Conservation (phyloP, 768 basidiomycete species). For the Candolleomyces aberdarensis region DNA sequence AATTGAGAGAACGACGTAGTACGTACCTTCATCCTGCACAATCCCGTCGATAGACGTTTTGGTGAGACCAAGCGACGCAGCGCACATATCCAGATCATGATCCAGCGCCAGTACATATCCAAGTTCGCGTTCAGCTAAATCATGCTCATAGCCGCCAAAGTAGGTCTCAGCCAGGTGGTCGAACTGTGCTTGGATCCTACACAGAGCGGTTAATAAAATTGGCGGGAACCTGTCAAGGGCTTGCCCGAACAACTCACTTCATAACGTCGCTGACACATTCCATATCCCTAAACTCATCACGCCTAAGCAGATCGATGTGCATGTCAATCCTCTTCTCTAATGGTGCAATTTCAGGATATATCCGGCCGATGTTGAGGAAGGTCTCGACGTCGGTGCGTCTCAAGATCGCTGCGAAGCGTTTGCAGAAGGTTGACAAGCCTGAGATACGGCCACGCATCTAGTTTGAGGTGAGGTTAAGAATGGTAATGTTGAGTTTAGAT, state of each 20-base stretch:
- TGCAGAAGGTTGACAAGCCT: slow-evolving; percentile 78
- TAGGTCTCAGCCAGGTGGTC: slow-evolving; percentile 89
- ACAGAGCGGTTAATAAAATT: neutral
- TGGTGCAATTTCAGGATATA: slow-evolving; percentile 80
- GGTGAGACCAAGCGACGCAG: slow-evolving; percentile 85
- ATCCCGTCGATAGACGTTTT: slow-evolving; percentile 80
- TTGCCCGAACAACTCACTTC: slow-evolving; percentile 53
- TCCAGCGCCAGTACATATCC: slow-evolving; percentile 82
- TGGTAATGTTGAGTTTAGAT: too few species aligned
- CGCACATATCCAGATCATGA: slow-evolving; percentile 90
- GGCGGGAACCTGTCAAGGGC: neutral
- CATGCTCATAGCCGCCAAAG: slow-evolving; percentile 79
- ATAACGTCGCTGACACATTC: slow-evolving; percentile 90
- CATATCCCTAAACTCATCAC: slow-evolving; percentile 90
- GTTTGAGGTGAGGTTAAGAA: neutral
- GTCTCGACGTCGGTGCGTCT: slow-evolving; percentile 77
- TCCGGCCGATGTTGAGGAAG: slow-evolving; percentile 81
- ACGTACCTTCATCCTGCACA: slow-evolving; percentile 72
- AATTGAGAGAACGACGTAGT: neutral
- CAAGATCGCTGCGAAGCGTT: slow-evolving; percentile 85
- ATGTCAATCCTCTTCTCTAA: slow-evolving; percentile 92
- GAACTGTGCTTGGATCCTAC: slow-evolving; percentile 88
- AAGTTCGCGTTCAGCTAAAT: slow-evolving; percentile 86
- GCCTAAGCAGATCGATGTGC: slow-evolving; percentile 79
- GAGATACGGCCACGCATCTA: slow-evolving; percentile 85